These are phyloP conservation scores for Leishmania major DNA, from an alignment of 208 protist species.

Conservation along the genomic window DNA sequence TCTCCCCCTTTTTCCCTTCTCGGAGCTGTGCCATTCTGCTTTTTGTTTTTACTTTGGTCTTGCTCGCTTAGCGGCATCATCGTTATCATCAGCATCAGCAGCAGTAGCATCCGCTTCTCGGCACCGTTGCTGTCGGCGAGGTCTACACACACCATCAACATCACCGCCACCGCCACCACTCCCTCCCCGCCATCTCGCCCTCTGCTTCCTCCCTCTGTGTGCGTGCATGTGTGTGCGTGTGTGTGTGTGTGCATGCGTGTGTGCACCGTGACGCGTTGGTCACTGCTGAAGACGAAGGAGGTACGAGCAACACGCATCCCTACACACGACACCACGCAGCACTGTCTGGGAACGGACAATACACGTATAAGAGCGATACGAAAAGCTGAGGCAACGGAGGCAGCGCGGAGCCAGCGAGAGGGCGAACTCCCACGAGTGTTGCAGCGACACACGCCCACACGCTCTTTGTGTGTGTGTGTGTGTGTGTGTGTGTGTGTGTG, in stretches of 20 bases:
- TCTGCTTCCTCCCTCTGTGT: not conserved
- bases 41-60: not conserved
- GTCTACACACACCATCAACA: not conserved
- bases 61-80: not conserved
- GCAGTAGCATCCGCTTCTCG: not conserved
- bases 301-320: too few species aligned
- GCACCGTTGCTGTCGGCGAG: not conserved
- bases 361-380: not conserved
- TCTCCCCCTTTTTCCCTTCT: not conserved
- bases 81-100: not conserved
- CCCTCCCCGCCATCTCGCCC: too few species aligned
- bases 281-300: not conserved
- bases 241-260: not conserved
- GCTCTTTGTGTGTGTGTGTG: not conserved
- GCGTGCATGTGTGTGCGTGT: not conserved
- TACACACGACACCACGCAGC: too few species aligned
- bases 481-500: not conserved
- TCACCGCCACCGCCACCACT: too few species aligned
- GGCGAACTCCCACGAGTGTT: not conserved
- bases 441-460: too few species aligned
- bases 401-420: not conserved
- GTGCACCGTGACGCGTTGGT: not conserved
- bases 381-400: too few species aligned
- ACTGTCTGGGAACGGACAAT: too few species aligned
- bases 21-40: not conserved